Percentiles rank a stretch among this genome's conserved stretches.
Conservation (phyloP, 139 green algal species). For the Limnomonas spitsbergensis region DNA sequence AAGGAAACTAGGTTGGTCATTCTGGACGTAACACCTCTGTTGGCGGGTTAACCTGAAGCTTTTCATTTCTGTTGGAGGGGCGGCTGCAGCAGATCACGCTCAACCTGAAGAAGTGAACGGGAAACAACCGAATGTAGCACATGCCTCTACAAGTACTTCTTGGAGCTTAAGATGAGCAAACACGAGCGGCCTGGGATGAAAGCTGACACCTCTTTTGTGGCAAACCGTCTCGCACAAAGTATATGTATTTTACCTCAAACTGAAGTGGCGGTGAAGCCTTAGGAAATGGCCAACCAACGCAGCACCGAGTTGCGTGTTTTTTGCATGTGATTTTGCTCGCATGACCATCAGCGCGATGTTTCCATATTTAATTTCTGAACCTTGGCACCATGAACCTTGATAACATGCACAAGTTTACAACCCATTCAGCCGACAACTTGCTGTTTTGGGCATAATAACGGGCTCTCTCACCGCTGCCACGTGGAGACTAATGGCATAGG, state of each 20-base stretch:
- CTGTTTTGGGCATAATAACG: neutral
- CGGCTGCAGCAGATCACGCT: too few relatives aligned
- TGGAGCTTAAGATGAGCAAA: neutral
- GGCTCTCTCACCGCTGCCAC: neutral
- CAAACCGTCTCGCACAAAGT: neutral
- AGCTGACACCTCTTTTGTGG: too few relatives aligned
- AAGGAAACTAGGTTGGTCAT: conserved; percentile 50
- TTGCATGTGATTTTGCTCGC: too few relatives aligned
- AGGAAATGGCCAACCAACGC: neutral
- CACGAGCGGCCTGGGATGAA: too few relatives aligned
- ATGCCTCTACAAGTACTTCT: neutral
- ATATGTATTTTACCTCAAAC: neutral
- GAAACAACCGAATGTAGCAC: too few relatives aligned
- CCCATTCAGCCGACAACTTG: neutral
- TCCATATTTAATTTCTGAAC: too few relatives aligned
- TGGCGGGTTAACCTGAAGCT: too few relatives aligned
- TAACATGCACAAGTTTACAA: neutral
- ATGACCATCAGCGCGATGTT: too few relatives aligned
- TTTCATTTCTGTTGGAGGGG: too few relatives aligned
- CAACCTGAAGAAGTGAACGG: too few relatives aligned
- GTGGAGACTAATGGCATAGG: neutral
- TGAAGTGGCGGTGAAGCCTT: neutral
- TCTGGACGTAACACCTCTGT: too few relatives aligned
- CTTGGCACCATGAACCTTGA: neutral
- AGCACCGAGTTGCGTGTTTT: too few relatives aligned